Evolutionary conservation across 306 rosid species (phyloP), one percentile per base, ranked within the genome.

Genomic region (Acmispon strigosus): DNA sequence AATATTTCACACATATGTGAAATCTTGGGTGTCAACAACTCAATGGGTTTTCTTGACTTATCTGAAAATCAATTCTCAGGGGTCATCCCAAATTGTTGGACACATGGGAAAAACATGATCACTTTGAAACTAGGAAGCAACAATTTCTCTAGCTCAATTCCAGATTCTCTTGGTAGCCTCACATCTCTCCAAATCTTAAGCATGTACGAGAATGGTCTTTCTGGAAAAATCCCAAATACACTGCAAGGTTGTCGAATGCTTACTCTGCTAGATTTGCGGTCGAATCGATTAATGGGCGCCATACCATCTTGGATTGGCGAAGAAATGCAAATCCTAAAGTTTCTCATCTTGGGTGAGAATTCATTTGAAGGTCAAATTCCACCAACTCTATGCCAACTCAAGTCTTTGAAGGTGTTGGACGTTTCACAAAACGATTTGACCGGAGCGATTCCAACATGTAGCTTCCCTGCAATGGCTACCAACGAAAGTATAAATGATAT

Each of bases 281-380:
- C 6, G 1, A 79, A 79, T 34, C 32, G 18, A 0, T 18, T 79
- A 0, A n/a, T 48, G 1, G 80, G 79, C 24, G 1, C 37, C 44
- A 67, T 74, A 58, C 83, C 83, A 7, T 2, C 27, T 9, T 79
- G 76, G 83, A 57, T 79, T 27, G 76, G 83, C 9, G 17, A 41
- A 0, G 18, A 32, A 2, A 9, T 60, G 42, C 12, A 0, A 5
- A 8, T 10, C 7, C 53, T 73, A 1, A 10, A 9, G 18, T 1
- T 14, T 0, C 48, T 79, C 2, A 7, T 3, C 16, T 47, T 73
- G 17, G 0, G 52, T 0, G 4, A 8, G 5, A 73, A 79, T 43
- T 7, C 2, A 0, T 17, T 79, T 6, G 4, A 29, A 29, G 83
- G 72, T 11, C 11, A 17, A 10, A 41, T 79, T 0, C 83, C 79